These are phyloP conservation scores for Metarhizium humberi DNA, from an alignment of 2,329 filamentous ascomycete genomes.

Conservation along the genomic window DNA sequence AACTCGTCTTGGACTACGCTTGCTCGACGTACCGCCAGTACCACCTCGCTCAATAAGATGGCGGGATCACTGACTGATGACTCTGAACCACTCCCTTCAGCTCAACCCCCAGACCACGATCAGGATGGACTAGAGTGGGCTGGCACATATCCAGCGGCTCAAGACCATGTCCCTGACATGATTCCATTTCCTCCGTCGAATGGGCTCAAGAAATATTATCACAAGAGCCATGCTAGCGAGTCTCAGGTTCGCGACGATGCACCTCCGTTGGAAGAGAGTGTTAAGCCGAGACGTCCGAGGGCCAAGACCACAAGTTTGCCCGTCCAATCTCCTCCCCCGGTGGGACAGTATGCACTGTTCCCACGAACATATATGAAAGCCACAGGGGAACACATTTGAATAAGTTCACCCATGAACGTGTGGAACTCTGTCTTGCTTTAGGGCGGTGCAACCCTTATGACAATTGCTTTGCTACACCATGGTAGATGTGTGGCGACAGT, in stretches of 20 bases:
- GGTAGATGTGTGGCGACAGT: background rate
- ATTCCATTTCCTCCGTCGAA: conserved; percentile 16
- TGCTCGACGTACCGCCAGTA: conserved; percentile 45
- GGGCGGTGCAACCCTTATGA: background rate
- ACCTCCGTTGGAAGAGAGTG: conserved; percentile 20
- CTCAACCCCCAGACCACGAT: conserved; percentile 13
- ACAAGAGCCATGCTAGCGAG: conserved; percentile 30
- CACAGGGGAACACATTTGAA: conserved; percentile 23
- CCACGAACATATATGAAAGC: conserved; percentile 26
- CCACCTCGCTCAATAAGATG: conserved; percentile 32
- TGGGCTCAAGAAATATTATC: conserved; percentile 15
- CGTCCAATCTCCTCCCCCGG: conserved; percentile 29
- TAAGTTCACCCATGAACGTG: background rate
- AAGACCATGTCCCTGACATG: conserved; percentile 27
- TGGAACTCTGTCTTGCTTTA: background rate
- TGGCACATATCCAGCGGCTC: conserved; percentile 12
- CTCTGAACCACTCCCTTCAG: conserved; percentile 20
- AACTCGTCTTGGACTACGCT: conserved; percentile 44
- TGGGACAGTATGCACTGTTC: conserved; percentile 39
- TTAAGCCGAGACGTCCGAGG: conserved; percentile 26
- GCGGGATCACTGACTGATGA: conserved; percentile 20
- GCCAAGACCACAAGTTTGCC: conserved; percentile 38
- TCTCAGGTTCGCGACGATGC: conserved; percentile 22
- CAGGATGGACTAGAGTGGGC: conserved; percentile 5
- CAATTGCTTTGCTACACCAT: background rate